These are phyloP conservation scores for Metschnikowia chrysomelidarum DNA, from an alignment of 805 yeast genomes.

Conservation along the genomic window DNA sequence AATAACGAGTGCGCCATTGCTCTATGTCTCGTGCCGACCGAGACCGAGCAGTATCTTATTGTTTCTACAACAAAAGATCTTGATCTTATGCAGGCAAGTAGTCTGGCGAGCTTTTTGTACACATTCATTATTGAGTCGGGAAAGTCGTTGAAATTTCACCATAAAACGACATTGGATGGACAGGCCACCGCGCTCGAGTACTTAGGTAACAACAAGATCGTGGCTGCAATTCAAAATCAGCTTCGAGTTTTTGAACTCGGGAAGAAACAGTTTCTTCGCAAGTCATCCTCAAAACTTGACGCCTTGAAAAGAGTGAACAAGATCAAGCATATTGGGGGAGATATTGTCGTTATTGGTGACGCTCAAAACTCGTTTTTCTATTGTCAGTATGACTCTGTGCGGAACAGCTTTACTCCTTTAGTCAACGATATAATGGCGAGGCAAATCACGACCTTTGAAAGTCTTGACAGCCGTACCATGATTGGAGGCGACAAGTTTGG, in stretches of 20 bases:
- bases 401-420: constrained; percentile 56
- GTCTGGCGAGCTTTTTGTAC: constrained; percentile 29
- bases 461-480: constrained; percentile 73
- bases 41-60: constrained; percentile 36
- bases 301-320: constrained; percentile 48
- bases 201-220: constrained; percentile 61
- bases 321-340: constrained; percentile 50
- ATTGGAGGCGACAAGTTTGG: constrained; percentile 90
- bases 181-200: constrained; percentile 45
- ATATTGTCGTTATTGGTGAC: constrained; percentile 70
- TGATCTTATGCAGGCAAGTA: constrained; percentile 26
- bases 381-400: constrained; percentile 47
- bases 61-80: constrained; percentile 43
- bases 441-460: constrained; percentile 56
- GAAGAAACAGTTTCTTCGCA: constrained; percentile 70
- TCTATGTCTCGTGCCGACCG: constrained; percentile 27
- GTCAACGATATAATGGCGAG: constrained; percentile 70
- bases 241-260: constrained; percentile 74
- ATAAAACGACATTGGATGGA: constrained; percentile 55
- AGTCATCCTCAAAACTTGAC: constrained; percentile 50
- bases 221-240: constrained; percentile 48
- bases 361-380: constrained; percentile 61
- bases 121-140: constrained; percentile 38
- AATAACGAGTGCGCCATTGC: constrained; percentile 44
- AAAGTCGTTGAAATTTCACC: constrained; percentile 45